Conservation (phyloP, 805 yeast species). For the Suhomyces xylopsoci region DNA sequence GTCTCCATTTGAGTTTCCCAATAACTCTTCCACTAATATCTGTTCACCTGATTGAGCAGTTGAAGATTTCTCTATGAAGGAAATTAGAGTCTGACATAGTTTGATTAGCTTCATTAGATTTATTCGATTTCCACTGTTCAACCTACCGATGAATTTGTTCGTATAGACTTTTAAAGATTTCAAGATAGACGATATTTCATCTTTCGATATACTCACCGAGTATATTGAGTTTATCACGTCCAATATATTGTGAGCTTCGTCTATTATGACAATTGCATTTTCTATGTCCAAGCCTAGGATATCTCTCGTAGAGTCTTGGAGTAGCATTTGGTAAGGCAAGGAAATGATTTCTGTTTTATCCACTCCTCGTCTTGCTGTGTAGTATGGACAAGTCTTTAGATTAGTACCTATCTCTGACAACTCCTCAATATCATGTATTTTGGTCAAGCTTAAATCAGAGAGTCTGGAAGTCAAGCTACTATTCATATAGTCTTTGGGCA, state of each 20-base stretch:
- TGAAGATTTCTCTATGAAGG: constrained; percentile 41
- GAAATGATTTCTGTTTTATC: constrained; percentile 71
- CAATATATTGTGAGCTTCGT: constrained; percentile 87
- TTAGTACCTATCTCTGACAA: constrained; percentile 56
- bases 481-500: constrained; percentile 36
- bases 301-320: constrained; percentile 59
- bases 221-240: constrained; percentile 72
- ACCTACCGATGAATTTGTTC: constrained; percentile 55
- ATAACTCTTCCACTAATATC: constrained; percentile 50
- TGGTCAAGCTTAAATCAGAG: constrained; percentile 52
- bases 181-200: constrained; percentile 46
- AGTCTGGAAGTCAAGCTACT: constrained; percentile 30
- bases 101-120: constrained; percentile 62
- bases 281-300: constrained; percentile 56
- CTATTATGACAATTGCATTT: constrained; percentile 72
- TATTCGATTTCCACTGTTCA: constrained; percentile 70
- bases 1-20: constrained; percentile 63
- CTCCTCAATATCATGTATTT: constrained; percentile 78
- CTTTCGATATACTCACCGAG: constrained; percentile 54
- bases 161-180: constrained; percentile 54
- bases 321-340: constrained; percentile 77
- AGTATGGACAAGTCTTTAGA: constrained; percentile 74
- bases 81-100: constrained; percentile 49
- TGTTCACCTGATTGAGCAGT: constrained; percentile 50
- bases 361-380: constrained; percentile 59